These are phyloP conservation scores for Boeremia lycopersici DNA, from an alignment of 2,329 filamentous ascomycete species.

Conservation along the genomic window DNA sequence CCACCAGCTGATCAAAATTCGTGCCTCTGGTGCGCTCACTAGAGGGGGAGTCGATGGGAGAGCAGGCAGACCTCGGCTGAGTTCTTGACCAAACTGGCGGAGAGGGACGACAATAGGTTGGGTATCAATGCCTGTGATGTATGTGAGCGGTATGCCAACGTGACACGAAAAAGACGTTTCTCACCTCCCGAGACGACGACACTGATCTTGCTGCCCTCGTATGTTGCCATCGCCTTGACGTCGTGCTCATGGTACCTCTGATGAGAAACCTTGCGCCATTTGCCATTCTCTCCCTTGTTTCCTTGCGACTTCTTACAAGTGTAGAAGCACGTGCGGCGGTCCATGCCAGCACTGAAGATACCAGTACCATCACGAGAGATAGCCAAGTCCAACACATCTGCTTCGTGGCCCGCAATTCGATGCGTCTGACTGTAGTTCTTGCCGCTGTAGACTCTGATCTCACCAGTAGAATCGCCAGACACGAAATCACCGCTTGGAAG, in stretches of 20 bases:
- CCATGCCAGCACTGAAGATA: conserved; percentile 90
- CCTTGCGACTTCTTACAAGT: conserved; percentile 51
- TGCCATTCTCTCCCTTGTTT: conserved; percentile 50
- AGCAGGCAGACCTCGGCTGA: conserved; percentile 80
- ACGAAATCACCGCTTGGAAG: conserved; percentile 88
- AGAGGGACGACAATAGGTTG: conserved; percentile 82
- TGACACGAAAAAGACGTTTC: conserved; percentile 32
- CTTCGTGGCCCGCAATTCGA: conserved; percentile 82
- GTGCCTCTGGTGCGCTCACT: conserved; percentile 71
- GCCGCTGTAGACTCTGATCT: conserved; percentile 91
- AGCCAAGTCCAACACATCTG: conserved; percentile 88
- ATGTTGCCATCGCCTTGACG: conserved; percentile 91
- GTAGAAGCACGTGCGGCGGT: conserved; percentile 84
- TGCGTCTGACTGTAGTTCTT: conserved; percentile 90
- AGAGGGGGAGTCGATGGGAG: conserved; percentile 80
- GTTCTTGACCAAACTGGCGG: conserved; percentile 75
- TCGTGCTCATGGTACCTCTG: conserved; percentile 90
- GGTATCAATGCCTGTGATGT: conserved; percentile 74
- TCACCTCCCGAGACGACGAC: conserved; percentile 89
- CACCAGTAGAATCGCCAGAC: conserved; percentile 92
- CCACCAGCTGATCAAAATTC: conserved; percentile 91
- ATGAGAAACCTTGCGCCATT: conserved; percentile 85
- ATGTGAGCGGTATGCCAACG: conserved; percentile 24
- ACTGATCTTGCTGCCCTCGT: conserved; percentile 82
- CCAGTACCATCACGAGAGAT: conserved; percentile 78